phyloP scores from a whole-genome alignment of 805 yeast genomes.

The Candida chilensis region DNA sequence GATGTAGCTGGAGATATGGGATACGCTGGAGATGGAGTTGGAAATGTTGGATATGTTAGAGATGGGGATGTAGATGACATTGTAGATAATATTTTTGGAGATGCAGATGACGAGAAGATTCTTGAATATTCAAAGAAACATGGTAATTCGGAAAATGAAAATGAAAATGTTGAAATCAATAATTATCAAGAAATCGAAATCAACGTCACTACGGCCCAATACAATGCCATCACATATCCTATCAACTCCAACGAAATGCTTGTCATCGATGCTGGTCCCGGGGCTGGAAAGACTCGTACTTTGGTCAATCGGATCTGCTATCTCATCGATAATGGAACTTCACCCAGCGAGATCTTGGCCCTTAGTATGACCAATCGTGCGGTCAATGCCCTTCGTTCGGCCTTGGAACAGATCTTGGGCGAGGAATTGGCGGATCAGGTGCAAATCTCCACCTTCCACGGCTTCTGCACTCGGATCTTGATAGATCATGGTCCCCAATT shows the following conservation, averaged over 20 bases:
- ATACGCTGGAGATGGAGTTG: no score
- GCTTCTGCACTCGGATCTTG: conserved; percentile 43
- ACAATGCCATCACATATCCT: conserved; percentile 32
- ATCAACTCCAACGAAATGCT: conserved; percentile 28
- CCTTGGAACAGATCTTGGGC: conserved; percentile 20
- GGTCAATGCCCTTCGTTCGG: conserved; percentile 35
- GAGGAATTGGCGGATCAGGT: conserved; percentile 18
- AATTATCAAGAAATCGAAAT: conserved; percentile 7
- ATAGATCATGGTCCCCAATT: conserved; percentile 17
- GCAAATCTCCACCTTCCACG: conserved; percentile 53
- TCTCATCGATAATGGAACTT: conserved; percentile 24
- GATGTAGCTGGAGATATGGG: no score
- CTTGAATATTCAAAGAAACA: no score
- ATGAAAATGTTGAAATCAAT: conserved; percentile 1
- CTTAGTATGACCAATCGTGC: conserved; percentile 65
- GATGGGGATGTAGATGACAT: no score
- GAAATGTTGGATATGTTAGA: no score
- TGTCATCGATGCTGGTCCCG: conserved; percentile 60
- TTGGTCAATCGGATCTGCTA: conserved; percentile 43
- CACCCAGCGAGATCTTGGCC: conserved; percentile 49
- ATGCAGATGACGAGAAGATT: no score
- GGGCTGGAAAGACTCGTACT: conserved; percentile 65
- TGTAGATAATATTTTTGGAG: no score
- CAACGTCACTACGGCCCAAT: conserved; percentile 34
- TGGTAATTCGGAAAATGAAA: conserved; percentile 1